phyloP scores from a whole-genome alignment of 352 stramenopile species.

The Phytophthora ramorum region DNA sequence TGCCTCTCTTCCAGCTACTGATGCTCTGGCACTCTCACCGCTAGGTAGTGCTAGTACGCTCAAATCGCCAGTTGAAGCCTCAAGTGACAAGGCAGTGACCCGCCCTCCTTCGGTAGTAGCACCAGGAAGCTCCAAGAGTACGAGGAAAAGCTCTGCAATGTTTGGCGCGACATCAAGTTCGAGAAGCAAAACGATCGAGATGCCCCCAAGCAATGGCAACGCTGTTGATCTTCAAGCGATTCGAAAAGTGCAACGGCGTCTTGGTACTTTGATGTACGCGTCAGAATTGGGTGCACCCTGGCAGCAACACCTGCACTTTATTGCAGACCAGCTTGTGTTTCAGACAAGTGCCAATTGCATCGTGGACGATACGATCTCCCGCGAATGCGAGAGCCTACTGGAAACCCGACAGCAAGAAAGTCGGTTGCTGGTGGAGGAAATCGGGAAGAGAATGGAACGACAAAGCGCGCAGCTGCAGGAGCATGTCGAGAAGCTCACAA shows the following conservation, averaged over 20 bases:
- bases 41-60: constrained; percentile 4
- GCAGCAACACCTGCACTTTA: constrained; percentile 58
- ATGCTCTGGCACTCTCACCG: neutral
- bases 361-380: constrained; percentile 66
- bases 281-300: constrained; percentile 67
- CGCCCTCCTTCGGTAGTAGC: neutral
- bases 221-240: constrained; percentile 80
- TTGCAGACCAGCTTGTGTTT: constrained; percentile 60
- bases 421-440: constrained; percentile 61
- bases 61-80: constrained; percentile 13
- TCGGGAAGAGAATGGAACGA: constrained; percentile 54
- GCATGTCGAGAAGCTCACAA: constrained; percentile 61
- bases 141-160: constrained; percentile 19
- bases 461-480: constrained; percentile 68
- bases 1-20: constrained; percentile 16
- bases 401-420: constrained; percentile 55
- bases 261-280: constrained; percentile 75
- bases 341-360: constrained; percentile 72
- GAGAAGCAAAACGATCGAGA: constrained; percentile 20
- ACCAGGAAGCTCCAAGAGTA: constrained; percentile 15
- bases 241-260: constrained; percentile 76
- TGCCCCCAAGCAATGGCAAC: constrained; percentile 3
- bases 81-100: constrained; percentile 5
- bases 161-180: constrained; percentile 5
- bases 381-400: constrained; percentile 65